These are phyloP conservation scores for Lachnellula subtilissima DNA, from an alignment of 2,329 filamentous ascomycete species.

Conservation along the genomic window DNA sequence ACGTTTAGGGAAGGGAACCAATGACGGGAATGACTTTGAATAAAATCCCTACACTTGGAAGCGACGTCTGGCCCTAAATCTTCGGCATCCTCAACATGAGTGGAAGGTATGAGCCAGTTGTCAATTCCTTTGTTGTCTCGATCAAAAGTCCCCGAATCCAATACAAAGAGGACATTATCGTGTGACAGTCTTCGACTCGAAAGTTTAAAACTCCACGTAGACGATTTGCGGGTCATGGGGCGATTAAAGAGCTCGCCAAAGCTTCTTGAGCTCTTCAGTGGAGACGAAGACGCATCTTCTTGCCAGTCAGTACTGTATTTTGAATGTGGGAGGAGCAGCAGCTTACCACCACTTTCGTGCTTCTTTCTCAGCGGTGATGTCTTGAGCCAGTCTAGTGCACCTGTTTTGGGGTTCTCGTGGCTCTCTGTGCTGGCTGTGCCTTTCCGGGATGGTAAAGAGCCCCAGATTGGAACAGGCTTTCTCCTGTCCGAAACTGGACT, in stretches of 20 bases:
- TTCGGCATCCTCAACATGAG: no score
- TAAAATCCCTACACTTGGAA: no score
- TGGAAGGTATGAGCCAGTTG: no score
- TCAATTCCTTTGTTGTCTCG: not conserved
- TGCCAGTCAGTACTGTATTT: not conserved
- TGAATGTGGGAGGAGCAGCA: not conserved
- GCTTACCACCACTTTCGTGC: not conserved
- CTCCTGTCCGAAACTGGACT: constrained; percentile 7
- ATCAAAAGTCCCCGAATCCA: not conserved
- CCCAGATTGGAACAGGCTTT: constrained; percentile 7
- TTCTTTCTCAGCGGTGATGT: not conserved
- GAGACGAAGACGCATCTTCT: not conserved
- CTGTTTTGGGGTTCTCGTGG: not conserved
- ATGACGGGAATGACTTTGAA: no score
- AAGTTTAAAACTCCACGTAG: not conserved
- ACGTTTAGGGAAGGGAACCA: no score
- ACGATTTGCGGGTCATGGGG: not conserved
- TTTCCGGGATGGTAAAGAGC: constrained; percentile 2
- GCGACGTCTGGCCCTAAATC: no score
- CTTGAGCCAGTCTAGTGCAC: not conserved
- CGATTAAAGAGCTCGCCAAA: constrained; percentile 17
- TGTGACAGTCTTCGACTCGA: constrained; percentile 2
- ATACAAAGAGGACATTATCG: not conserved
- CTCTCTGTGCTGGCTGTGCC: not conserved
- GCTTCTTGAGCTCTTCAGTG: constrained; percentile 7